Evolutionary conservation across 805 yeast genomes (phyloP).

Genomic region (Middelhovenomyces tepae): DNA sequence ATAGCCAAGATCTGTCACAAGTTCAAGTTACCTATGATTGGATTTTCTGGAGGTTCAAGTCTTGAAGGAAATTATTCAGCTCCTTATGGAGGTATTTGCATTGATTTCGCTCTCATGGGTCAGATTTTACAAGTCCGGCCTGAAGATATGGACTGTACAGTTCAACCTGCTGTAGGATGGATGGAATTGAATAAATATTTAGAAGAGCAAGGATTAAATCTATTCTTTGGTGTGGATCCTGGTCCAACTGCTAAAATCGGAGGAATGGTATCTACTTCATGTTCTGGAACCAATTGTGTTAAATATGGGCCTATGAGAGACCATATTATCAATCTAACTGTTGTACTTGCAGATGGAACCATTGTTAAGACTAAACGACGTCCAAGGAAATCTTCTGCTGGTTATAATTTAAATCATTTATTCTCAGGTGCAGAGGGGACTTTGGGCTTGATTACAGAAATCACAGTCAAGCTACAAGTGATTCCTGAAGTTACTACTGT

Average conservation of each 20-base stretch:
- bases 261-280: slow-evolving; percentile 69
- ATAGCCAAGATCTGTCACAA: slow-evolving; percentile 55
- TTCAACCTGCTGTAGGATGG: slow-evolving; percentile 79
- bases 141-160: slow-evolving; percentile 60
- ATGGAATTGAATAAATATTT: slow-evolving; percentile 52
- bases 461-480: slow-evolving; percentile 60
- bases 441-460: slow-evolving; percentile 68
- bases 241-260: slow-evolving; percentile 79
- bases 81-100: slow-evolving; percentile 52
- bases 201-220: slow-evolving; percentile 32
- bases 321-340: slow-evolving; percentile 57
- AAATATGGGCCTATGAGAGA: slow-evolving; percentile 77
- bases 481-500: slow-evolving; percentile 59
- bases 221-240: slow-evolving; percentile 67
- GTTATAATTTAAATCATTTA: slow-evolving; percentile 67
- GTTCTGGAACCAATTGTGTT: slow-evolving; percentile 75
- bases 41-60: slow-evolving; percentile 71
- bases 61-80: slow-evolving; percentile 76
- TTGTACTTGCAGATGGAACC: slow-evolving; percentile 75
- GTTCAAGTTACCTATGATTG: slow-evolving; percentile 61
- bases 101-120: slow-evolving; percentile 57
- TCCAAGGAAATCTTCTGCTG: slow-evolving; percentile 73
- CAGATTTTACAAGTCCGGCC: slow-evolving; percentile 46
- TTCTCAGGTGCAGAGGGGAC: slow-evolving; percentile 78
- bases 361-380: slow-evolving; percentile 63